Evolutionary conservation across 768 basidiomycete genomes (phyloP), one percentile per base, ranked within the genome.

Genomic region (Cystobasidium tubakii): DNA sequence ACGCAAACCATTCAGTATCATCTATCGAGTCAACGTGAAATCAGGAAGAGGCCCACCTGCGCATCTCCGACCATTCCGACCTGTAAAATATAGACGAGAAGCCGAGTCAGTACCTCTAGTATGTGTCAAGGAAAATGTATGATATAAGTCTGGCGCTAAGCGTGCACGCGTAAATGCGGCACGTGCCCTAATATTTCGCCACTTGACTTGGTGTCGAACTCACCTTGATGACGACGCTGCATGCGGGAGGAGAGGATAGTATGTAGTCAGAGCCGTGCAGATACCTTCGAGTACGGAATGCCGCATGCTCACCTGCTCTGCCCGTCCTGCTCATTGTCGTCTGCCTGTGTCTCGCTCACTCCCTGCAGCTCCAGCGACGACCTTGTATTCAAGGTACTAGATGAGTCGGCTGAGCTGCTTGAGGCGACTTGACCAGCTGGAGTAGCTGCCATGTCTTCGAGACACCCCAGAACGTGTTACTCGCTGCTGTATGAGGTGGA

Each of bases 11-110:
- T 6, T n/a, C n/a, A 15, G 43, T 15, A 39, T 31, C 66, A 70
- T 4, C 64, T 70, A 21, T 27, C 29, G 54, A 4, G 15, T 1
- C 4, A 54, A 29, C 43, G 2, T 6, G n/a, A 70, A 29, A 9
- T 31, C 13, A 29, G 29, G 17, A n/a, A 23, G n/a, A 36, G 55
- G 3, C 55, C 25, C 39, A 43, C 44, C 70, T 72, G 70, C 1
- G 92, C 93, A 84, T 99, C 95, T 63, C 96, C 96, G 60, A 99
- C 92, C 95, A 99, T 99, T 72, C 95, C 95, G 64, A 99, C 95
- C 82, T 99, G 54, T 2, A 12, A 21, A 21, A n/a, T 2, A 72
- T 21, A 42, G 21, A 42, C 13, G 23, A 1, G 21, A 43, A 4
- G 29, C 71, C 33, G 4, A 15, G 17, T n/a, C 7, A 55, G 53